These are phyloP conservation scores for Gryganskiella cystojenkinii DNA, from an alignment of 192 early-diverging fungal species.

Conservation along the genomic window DNA sequence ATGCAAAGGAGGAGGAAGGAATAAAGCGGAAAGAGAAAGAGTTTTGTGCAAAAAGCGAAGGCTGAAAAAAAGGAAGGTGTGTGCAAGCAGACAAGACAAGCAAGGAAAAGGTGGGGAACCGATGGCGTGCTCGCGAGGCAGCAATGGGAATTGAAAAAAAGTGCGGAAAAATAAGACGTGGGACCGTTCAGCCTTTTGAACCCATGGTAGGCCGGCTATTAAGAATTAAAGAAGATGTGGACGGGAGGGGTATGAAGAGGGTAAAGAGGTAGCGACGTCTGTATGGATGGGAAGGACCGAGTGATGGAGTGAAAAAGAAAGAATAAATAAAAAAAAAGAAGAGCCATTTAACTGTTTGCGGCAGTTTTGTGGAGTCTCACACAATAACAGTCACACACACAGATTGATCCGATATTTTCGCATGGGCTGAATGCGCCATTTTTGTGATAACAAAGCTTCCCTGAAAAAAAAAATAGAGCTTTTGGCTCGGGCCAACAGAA, in stretches of 20 bases:
- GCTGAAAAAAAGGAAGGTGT: background rate
- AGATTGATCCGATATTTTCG: no score
- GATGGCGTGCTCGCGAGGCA: slow-evolving; percentile 13
- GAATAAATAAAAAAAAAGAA: background rate
- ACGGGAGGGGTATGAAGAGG: background rate
- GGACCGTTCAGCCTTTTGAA: slow-evolving; percentile 36
- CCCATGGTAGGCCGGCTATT: slow-evolving; percentile 34
- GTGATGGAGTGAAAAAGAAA: background rate
- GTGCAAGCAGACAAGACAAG: background rate
- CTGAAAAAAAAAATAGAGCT: no score
- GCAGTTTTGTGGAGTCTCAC: no score
- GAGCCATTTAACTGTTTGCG: background rate
- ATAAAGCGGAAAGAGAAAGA: background rate
- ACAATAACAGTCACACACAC: no score
- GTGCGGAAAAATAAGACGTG: slow-evolving; percentile 11
- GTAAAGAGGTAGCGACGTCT: no score
- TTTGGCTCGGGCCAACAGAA: background rate
- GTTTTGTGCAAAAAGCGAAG: background rate
- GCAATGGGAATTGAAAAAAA: background rate
- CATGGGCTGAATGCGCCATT: no score
- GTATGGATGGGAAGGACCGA: no score
- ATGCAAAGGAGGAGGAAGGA: background rate
- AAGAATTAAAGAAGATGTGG: background rate
- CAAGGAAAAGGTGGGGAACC: no score
- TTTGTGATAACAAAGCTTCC: no score